phyloP scores from a whole-genome alignment of 2,329 filamentous ascomycete genomes.

The Arthrobotrys sphaeroides region DNA sequence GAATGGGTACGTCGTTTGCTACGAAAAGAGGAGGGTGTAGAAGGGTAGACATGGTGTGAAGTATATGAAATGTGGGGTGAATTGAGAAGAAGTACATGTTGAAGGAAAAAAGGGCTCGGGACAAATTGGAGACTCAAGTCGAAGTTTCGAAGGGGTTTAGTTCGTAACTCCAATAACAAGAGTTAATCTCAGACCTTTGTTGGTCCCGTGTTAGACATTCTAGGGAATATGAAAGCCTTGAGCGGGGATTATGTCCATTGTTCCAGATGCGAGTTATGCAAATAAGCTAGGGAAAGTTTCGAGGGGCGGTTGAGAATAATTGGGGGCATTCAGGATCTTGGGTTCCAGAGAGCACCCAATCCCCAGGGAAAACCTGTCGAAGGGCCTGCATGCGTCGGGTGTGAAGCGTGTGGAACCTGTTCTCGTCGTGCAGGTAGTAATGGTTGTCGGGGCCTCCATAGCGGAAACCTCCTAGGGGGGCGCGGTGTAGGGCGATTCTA shows the following conservation, averaged over 20 bases:
- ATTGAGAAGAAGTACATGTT: neutral
- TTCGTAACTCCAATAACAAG: too few relatives aligned
- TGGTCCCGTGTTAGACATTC: too few relatives aligned
- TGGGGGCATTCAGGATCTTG: neutral
- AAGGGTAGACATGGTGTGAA: slow-evolving; percentile 3
- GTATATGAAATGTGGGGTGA: neutral
- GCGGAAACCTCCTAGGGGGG: neutral
- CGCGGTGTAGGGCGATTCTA: slow-evolving; percentile 8
- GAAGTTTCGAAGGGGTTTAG: neutral
- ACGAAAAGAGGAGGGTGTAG: slow-evolving; percentile 14
- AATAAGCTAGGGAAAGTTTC: neutral
- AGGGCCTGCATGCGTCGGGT: neutral
- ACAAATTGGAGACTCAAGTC: neutral
- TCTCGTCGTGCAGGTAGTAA: neutral
- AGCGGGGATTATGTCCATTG: too few relatives aligned
- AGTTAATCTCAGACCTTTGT: too few relatives aligned
- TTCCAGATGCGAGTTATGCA: too few relatives aligned
- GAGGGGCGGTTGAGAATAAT: too few relatives aligned
- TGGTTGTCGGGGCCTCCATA: too few relatives aligned
- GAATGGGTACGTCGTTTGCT: neutral
- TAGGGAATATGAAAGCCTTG: too few relatives aligned
- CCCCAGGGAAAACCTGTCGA: neutral
- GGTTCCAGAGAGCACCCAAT: neutral
- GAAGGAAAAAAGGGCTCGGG: neutral
- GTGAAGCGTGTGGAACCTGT: neutral